Evolutionary conservation across 2,329 filamentous ascomycete genomes (phyloP).

Genomic region (Talaromyces pinophilus): DNA sequence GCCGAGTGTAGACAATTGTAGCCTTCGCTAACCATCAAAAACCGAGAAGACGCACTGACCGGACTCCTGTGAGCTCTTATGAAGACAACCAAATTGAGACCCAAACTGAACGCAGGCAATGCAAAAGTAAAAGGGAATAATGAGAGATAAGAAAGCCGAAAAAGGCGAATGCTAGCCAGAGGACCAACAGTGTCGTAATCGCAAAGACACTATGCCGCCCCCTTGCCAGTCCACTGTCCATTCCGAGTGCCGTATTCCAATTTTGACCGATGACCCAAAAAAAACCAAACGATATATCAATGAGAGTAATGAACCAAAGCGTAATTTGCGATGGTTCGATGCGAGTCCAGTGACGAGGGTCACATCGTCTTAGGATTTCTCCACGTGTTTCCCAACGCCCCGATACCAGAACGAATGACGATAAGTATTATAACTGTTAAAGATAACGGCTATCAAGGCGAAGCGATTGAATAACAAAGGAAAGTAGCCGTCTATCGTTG

Average conservation of each 20-base stretch:
- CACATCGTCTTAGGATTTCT: constrained; percentile 26
- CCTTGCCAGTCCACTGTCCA: constrained; percentile 41
- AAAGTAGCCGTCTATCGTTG: constrained; percentile 5
- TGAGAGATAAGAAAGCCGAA: constrained; percentile 27
- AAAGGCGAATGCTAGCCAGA: constrained; percentile 36
- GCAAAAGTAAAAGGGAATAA: constrained; percentile 31
- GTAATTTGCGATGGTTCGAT: constrained; percentile 24
- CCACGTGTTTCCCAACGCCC: constrained; percentile 22
- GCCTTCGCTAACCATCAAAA: constrained; percentile 39
- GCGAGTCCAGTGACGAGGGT: constrained; percentile 19
- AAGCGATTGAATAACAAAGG: constrained; percentile 24
- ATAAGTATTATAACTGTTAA: constrained; percentile 26
- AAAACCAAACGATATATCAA: constrained; percentile 39
- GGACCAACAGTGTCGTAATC: constrained; percentile 32
- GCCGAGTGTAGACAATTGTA: constrained; percentile 46
- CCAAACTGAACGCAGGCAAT: constrained; percentile 33
- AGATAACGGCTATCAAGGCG: constrained; percentile 19
- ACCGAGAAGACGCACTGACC: constrained; percentile 46
- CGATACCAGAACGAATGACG: constrained; percentile 22
- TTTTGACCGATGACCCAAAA: constrained; percentile 44
- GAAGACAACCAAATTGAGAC: constrained; percentile 30
- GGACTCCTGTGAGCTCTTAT: constrained; percentile 47
- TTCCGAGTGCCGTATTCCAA: constrained; percentile 32
- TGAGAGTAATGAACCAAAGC: constrained; percentile 31
- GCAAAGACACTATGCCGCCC: constrained; percentile 33